Percentiles rank a stretch among this genome's conserved stretches.
Evolutionary conservation across 495 filamentous ascomycete species (phyloP).

Genomic region (Neurospora africana): DNA sequence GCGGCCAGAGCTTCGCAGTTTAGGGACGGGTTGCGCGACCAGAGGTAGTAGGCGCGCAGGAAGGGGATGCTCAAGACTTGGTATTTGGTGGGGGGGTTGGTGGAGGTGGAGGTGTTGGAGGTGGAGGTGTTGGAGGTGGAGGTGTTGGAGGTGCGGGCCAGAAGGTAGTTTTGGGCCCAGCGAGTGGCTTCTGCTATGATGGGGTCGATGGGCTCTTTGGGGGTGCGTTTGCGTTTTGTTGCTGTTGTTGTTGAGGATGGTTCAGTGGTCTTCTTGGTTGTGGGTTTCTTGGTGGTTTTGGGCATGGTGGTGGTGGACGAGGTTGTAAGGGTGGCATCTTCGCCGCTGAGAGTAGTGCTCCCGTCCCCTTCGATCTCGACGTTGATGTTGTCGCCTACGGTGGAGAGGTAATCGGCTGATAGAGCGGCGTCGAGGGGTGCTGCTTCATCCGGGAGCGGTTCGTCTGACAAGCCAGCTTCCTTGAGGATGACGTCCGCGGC

Average conservation of each 20-base stretch:
- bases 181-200: slow-evolving; percentile 27
- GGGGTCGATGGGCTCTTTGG: slow-evolving; percentile 14
- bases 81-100: slow-evolving; percentile 1
- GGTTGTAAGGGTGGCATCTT: slow-evolving; percentile 1
- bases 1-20: slow-evolving; percentile 33
- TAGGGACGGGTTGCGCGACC: slow-evolving; percentile 40
- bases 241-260: background rate
- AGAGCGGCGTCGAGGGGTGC: background rate
- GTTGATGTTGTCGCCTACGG: slow-evolving; percentile 4
- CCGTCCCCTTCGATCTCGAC: slow-evolving; percentile 8
- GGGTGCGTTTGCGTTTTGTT: background rate
- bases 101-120: background rate
- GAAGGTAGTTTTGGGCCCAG: slow-evolving; percentile 21
- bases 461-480: slow-evolving; percentile 18
- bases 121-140: background rate
- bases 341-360: background rate
- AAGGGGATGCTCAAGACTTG: slow-evolving; percentile 2
- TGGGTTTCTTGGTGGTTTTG: slow-evolving; percentile 1
- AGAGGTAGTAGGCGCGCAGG: slow-evolving; percentile 54
- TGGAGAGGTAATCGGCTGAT: slow-evolving; percentile 10
- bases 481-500: slow-evolving; percentile 25
- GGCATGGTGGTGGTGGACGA: background rate
- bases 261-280: slow-evolving; percentile 4
- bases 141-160: slow-evolving; percentile 3
- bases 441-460: slow-evolving; percentile 1